Evolutionary conservation across 805 yeast genomes (phyloP), one percentile per base, ranked within the genome.

Genomic region (Saccharomycopsis schoenii): DNA sequence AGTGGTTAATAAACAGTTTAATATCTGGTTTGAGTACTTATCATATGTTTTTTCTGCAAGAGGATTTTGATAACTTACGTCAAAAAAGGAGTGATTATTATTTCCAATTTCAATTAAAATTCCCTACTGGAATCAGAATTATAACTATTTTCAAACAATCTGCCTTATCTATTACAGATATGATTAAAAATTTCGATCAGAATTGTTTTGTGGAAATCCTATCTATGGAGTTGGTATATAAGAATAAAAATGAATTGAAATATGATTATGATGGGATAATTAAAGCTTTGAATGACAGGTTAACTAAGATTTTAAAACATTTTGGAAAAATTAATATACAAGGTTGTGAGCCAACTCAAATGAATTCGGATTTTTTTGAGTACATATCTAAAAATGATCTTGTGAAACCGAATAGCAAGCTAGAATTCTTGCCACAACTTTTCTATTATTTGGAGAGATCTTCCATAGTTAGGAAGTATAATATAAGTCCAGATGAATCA

Each of bases 401-500:
- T 58, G 12, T 64, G 36, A 17, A 14, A n/a, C 19, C 57, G 10
- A 58, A 41, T 39, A 10, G 43, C 14, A 54, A 57, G 37, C 58
- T 74, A 51, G 64, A 63, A 5, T 56, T 63, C 0, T 58, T 77
- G 15, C 76, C 78, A 1, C 60, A 69, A 15, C 68, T 72, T 57
- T 66, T 73, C 2, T 76, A 74, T 60, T 67, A 71, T 58, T 68
- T 77, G 59, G 66, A 77, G 57, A 69, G 71, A 58, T 74, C 74
- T 58, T 74, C 73, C 3, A 70, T 77, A 36, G 65, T 76, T 9
- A 66, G 70, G 47, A 72, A 74, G 2, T 76, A 76, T 66, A 77
- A 77, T 62, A 71, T 76, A 11, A 73, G 76, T 58, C 81, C 80
- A 0, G 81, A 77, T 60, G 80, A 77, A 64, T 75, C 79, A n/a